Base-by-base conservation (phyloP, 176 grass and related monocot genomes). In the Thinopyrum elongatum region DNA sequence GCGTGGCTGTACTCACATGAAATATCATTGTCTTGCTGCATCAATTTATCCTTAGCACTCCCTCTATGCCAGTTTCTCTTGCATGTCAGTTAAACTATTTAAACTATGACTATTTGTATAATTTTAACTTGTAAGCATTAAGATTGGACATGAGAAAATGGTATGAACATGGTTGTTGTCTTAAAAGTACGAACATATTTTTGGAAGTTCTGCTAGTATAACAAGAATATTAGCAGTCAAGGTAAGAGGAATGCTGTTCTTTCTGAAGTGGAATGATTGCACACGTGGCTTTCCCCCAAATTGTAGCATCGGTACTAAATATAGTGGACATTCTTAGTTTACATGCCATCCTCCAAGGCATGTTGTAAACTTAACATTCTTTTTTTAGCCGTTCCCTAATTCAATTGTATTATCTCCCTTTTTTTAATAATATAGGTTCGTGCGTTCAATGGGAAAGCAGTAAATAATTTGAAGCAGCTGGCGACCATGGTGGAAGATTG, bases 391-490 rank as follows among this genome's bases (percentile, higher is more conserved):
- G 34, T 15, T 1, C 6, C 36, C 75, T 21, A 78, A 41, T 53
- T 76, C 21, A 4, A 46, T 82, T 84, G 65, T 22, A 14, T 66
- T 17, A 33, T 67, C 62, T 5, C 8, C 7, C 17, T 82, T 72
- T 86, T 76, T 84, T 30, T 70, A 11, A 58, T 9, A 83, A 13
- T 90, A n/a, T 73, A 98, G 95, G 93, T 98, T 58, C 80, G 94
- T 74, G 68, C 92, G 46, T 95, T 98, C 79, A 98, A 98, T 82
- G 94, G 88, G 17, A 86, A 89, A 76, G 79, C 84, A 12, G 84
- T 98, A 39, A 92, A 95, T 75, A 98, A 98, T 84, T 78, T 98
- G 46, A 98, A 91, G 82, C 91, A 90, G 61, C 90, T 98, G 87
- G 94, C 75, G 36, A 75, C 84, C 73, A 95, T 98, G 97, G 94